Percentiles rank a stretch among this genome's conserved stretches.
phyloP scores from a whole-genome alignment of 2,329 filamentous ascomycete genomes.

The Hypomyces rosellus region DNA sequence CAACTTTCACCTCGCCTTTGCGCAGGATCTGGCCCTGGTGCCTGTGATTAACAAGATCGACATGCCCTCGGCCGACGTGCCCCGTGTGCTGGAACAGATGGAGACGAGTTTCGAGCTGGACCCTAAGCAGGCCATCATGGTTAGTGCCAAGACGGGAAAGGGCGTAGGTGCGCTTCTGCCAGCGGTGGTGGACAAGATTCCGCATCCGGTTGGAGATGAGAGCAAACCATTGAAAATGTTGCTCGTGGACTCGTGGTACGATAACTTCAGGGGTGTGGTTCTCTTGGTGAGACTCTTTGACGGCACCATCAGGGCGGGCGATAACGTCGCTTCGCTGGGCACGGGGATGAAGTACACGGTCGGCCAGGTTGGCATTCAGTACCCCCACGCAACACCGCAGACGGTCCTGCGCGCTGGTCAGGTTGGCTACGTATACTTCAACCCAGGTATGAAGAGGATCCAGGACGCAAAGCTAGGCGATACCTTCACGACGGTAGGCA shows the following conservation, averaged over 20 bases:
- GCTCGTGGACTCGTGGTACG: slow-evolving; percentile 97
- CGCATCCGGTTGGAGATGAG: slow-evolving; percentile 68
- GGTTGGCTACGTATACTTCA: slow-evolving; percentile 95
- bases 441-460: slow-evolving; percentile 95
- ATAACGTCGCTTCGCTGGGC: slow-evolving; percentile 79
- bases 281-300: slow-evolving; percentile 89
- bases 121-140: slow-evolving; percentile 58
- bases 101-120: slow-evolving; percentile 82
- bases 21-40: slow-evolving; percentile 78
- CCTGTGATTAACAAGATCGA: slow-evolving; percentile 98
- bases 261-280: slow-evolving; percentile 90
- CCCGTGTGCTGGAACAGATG: slow-evolving; percentile 80
- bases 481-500: slow-evolving; percentile 80
- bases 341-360: slow-evolving; percentile 88
- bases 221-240: slow-evolving; percentile 72
- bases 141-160: slow-evolving; percentile 89
- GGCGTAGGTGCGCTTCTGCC: slow-evolving; percentile 82
- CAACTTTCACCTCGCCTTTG: slow-evolving; percentile 96
- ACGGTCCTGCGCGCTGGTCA: slow-evolving; percentile 78
- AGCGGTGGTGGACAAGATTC: slow-evolving; percentile 77
- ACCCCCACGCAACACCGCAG: slow-evolving; percentile 80
- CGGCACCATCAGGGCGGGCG: slow-evolving; percentile 73
- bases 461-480: slow-evolving; percentile 95
- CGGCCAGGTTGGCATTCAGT: slow-evolving; percentile 95
- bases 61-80: slow-evolving; percentile 80